A percentile compares a stretch with the other conserved stretches of the same genome.
Evolutionary conservation across 345 rosid genomes (phyloP).

Genomic region (Populus euphratica): DNA sequence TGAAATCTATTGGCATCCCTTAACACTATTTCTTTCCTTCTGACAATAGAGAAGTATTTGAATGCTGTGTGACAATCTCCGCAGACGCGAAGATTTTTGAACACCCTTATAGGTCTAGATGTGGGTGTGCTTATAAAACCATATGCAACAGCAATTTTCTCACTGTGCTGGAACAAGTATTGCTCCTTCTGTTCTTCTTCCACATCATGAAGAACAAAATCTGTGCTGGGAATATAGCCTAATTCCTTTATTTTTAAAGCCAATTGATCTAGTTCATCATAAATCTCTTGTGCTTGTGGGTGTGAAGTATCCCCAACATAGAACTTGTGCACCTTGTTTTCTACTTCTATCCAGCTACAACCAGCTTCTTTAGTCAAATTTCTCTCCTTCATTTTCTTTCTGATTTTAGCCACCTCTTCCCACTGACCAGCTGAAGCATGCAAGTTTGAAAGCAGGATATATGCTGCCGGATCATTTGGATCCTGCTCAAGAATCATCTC

Average conservation of each 20-base stretch:
- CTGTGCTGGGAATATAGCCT: constrained; percentile 66
- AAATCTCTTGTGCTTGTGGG: constrained; percentile 42
- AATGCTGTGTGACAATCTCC: constrained; percentile 73
- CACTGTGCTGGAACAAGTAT: constrained; percentile 65
- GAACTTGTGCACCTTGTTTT: constrained; percentile 55
- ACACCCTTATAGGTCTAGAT: constrained; percentile 56
- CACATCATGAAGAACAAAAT: constrained; percentile 65
- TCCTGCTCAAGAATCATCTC: constrained; percentile 60
- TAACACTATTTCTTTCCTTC: constrained; percentile 59
- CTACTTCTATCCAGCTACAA: constrained; percentile 75
- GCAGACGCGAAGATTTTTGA: constrained; percentile 64
- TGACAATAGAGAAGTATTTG: constrained; percentile 51
- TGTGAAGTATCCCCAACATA: constrained; percentile 70
- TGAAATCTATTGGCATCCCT: constrained; percentile 77
- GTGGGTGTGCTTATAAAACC: constrained; percentile 55
- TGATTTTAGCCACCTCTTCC: constrained; percentile 48
- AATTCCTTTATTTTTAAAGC: constrained; percentile 43
- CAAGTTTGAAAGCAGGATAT: constrained; percentile 63
- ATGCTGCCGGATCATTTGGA: constrained; percentile 61
- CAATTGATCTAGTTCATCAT: constrained; percentile 42
- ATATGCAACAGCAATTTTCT: constrained; percentile 70
- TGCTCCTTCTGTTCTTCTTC: constrained; percentile 63
- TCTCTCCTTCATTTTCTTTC: constrained; percentile 59
- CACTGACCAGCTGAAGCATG: constrained; percentile 65
- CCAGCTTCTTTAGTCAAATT: constrained; percentile 72